Percentiles rank a stretch among this genome's conserved stretches.
Evolutionary conservation across 1,284 basidiomycete genomes (phyloP).

Genomic region (Trichosporon faecale): DNA sequence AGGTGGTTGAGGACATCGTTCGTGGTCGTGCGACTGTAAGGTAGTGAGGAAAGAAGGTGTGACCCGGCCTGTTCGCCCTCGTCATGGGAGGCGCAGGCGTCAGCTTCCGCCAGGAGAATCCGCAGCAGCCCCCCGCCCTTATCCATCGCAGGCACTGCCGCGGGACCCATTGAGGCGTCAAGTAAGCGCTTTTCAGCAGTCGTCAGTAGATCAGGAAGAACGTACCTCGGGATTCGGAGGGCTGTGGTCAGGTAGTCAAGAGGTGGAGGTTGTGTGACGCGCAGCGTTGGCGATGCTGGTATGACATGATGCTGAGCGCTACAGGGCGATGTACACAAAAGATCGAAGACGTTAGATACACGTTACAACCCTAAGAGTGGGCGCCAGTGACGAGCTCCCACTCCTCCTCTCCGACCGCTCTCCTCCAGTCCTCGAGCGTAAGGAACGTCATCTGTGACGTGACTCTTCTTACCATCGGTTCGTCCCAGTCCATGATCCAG

Average conservation of each 20-base stretch:
- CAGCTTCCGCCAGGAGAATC: too few species aligned
- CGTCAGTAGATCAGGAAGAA: background rate
- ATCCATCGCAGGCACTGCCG: background rate
- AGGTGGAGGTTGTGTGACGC: background rate
- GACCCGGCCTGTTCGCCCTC: background rate
- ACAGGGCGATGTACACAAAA: background rate
- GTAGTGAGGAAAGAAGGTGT: background rate
- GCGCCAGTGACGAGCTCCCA: background rate
- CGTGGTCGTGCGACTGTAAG: background rate
- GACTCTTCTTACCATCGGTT: background rate
- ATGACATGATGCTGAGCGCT: background rate
- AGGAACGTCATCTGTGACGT: background rate
- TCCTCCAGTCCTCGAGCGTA: conserved; percentile 3
- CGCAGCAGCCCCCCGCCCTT: too few species aligned
- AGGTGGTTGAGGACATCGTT: background rate
- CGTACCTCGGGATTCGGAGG: background rate
- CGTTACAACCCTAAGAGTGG: background rate
- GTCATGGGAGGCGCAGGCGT: background rate
- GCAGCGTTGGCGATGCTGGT: background rate
- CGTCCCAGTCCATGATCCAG: conserved; percentile 6
- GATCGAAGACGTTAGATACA: background rate
- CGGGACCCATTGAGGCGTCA: background rate
- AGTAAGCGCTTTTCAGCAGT: background rate
- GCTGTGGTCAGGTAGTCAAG: background rate
- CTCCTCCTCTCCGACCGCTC: background rate